Percentiles rank a stretch among this genome's conserved stretches.
Conservation (phyloP, 1,139 yeast species). For the Pichia sp. region DNA sequence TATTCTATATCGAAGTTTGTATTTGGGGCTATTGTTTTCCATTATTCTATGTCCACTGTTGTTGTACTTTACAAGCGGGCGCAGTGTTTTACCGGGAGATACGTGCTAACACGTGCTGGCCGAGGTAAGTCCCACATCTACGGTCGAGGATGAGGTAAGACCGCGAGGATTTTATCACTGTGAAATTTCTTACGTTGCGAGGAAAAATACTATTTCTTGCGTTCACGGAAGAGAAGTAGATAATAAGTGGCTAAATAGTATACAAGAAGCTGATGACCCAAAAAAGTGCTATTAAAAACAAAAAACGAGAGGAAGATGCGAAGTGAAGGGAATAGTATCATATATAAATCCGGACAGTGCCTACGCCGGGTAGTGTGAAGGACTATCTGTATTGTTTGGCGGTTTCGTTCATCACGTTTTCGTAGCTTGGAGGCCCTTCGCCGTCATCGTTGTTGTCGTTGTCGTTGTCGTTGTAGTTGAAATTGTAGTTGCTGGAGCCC, state of each 20-base stretch:
- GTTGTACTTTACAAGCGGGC: too few relatives aligned
- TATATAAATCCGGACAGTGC: too few relatives aligned
- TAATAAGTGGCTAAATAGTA: neutral
- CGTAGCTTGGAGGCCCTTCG: constrained; percentile 34
- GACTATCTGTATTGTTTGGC: constrained; percentile 24
- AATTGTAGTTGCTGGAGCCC: neutral
- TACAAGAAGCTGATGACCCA: constrained; percentile 1
- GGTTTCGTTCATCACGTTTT: constrained; percentile 33
- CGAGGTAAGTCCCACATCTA: too few relatives aligned
- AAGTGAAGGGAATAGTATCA: neutral
- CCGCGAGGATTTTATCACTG: neutral
- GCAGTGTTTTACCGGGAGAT: too few relatives aligned
- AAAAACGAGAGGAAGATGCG: neutral
- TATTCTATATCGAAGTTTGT: constrained; percentile 17
- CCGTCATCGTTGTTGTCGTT: neutral
- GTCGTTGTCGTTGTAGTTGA: too few relatives aligned
- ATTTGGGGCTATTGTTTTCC: constrained; percentile 5
- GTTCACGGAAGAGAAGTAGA: neutral
- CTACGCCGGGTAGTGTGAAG: too few relatives aligned
- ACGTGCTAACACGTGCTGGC: too few relatives aligned
- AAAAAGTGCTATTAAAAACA: neutral
- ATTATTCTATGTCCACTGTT: too few relatives aligned
- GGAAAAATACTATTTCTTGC: neutral
- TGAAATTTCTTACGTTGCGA: neutral
- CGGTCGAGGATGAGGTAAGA: neutral